These are phyloP conservation scores for Rhodotorula graminis DNA, from an alignment of 768 basidiomycete genomes.

Conservation along the genomic window DNA sequence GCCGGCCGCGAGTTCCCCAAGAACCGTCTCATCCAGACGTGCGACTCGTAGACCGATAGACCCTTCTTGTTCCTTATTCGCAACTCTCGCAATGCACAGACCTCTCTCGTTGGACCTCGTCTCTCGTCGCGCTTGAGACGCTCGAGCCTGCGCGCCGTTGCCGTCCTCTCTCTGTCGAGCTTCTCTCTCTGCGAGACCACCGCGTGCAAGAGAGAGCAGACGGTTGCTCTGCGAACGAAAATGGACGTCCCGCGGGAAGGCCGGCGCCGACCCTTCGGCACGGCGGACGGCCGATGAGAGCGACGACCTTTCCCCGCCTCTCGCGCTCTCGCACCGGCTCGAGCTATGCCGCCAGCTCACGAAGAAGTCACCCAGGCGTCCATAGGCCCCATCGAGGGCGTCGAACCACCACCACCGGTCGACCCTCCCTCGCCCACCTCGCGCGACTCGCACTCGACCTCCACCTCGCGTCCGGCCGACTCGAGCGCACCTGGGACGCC, in stretches of 20 bases:
- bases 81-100: no score
- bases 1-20: constrained; percentile 31
- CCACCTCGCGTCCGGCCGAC: background rate
- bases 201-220: no score
- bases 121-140: no score
- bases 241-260: no score
- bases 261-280: no score
- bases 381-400: background rate
- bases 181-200: no score
- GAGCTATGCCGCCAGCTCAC: background rate
- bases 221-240: no score
- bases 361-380: background rate
- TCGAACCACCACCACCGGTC: background rate
- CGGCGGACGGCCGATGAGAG: no score
- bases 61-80: no score
- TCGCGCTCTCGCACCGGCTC: background rate
- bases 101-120: no score
- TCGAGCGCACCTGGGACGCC: background rate
- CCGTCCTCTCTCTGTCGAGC: no score
- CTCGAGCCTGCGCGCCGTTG: background rate
- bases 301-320: background rate
- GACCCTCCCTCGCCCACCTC: background rate
- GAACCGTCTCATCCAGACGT: constrained; percentile 30
- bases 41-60: background rate
- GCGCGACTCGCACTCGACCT: background rate